Percentiles rank a stretch among this genome's conserved stretches.
Evolutionary conservation across 2,329 filamentous ascomycete genomes (phyloP).

Genomic region (Thelonectria blattea): DNA sequence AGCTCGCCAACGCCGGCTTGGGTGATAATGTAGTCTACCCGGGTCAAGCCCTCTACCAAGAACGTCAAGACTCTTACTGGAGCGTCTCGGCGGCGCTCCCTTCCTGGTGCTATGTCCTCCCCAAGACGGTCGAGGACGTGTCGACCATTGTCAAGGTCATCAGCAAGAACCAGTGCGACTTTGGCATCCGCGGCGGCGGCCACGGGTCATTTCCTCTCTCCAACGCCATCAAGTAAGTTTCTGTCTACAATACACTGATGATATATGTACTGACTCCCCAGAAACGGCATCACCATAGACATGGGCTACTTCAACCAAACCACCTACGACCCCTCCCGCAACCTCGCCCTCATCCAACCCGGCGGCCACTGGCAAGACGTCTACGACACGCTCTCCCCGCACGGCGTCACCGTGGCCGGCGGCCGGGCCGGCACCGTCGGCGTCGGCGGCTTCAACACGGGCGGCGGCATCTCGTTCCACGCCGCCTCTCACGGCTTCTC

Average conservation of each 20-base stretch:
- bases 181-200: constrained; percentile 49
- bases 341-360: constrained; percentile 43
- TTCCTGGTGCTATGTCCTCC: constrained; percentile 46
- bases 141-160: constrained; percentile 45
- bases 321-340: constrained; percentile 37
- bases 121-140: constrained; percentile 44
- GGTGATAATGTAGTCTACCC: constrained; percentile 40
- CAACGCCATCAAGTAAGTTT: constrained; percentile 44
- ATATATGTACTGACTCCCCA: no score
- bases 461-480: constrained; percentile 47
- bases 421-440: constrained; percentile 47
- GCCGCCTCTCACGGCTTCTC: constrained; percentile 41
- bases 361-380: constrained; percentile 47
- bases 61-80: constrained; percentile 45
- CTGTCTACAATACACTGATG: no score
- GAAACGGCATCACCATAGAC: background rate
- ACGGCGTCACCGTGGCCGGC: constrained; percentile 43
- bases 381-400: constrained; percentile 43
- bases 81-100: constrained; percentile 44
- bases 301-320: constrained; percentile 40
- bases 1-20: constrained; percentile 34
- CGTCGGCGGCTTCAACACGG: constrained; percentile 43
- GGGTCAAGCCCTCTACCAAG: constrained; percentile 35
- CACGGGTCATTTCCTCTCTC: constrained; percentile 43
- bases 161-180: constrained; percentile 39